phyloP scores from a whole-genome alignment of 139 green algal species.

The Helicosporidium sp. region DNA sequence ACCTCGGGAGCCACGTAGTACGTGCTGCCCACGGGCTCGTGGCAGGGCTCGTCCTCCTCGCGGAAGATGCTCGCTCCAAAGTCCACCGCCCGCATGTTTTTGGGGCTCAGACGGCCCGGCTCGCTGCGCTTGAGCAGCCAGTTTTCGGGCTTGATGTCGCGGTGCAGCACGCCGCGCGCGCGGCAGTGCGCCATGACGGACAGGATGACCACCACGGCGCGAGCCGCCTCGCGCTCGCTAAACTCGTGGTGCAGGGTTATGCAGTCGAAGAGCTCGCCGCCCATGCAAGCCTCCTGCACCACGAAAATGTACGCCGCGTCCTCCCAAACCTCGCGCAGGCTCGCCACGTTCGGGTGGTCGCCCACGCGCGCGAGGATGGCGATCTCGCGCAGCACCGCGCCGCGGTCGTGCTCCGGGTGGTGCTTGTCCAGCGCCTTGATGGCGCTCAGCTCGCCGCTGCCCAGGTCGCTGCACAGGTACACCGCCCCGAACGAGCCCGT shows the following conservation, averaged over 20 bases:
- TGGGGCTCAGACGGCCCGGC: background rate
- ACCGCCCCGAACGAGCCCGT: conserved; percentile 6
- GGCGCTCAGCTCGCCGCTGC: conserved; percentile 5
- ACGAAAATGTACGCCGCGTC: conserved; percentile 41
- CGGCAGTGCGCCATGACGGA: conserved; percentile 55
- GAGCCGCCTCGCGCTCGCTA: conserved; percentile 44
- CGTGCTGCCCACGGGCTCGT: conserved; percentile 9
- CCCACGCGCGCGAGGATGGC: conserved; percentile 6
- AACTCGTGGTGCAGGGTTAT: conserved; percentile 50
- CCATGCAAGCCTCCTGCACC: conserved; percentile 53
- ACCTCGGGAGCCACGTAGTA: conserved; percentile 26
- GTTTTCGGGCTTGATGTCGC: conserved; percentile 82
- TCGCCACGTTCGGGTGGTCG: conserved; percentile 12
- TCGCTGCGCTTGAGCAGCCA: conserved; percentile 37
- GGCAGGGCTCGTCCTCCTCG: conserved; percentile 4
- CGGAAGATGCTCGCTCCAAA: conserved; percentile 51
- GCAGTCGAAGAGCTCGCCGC: conserved; percentile 61
- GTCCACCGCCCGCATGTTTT: conserved; percentile 50
- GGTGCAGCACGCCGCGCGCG: conserved; percentile 31
- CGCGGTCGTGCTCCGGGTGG: conserved; percentile 12
- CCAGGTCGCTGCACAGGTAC: conserved; percentile 3
- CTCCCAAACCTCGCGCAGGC: conserved; percentile 55
- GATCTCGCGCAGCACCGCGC: conserved; percentile 3
- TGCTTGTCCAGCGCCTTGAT: conserved; percentile 16
- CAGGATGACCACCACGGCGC: conserved; percentile 21